These are phyloP conservation scores for Colletotrichum tanaceti DNA, from an alignment of 2,329 filamentous ascomycete species.

Conservation along the genomic window DNA sequence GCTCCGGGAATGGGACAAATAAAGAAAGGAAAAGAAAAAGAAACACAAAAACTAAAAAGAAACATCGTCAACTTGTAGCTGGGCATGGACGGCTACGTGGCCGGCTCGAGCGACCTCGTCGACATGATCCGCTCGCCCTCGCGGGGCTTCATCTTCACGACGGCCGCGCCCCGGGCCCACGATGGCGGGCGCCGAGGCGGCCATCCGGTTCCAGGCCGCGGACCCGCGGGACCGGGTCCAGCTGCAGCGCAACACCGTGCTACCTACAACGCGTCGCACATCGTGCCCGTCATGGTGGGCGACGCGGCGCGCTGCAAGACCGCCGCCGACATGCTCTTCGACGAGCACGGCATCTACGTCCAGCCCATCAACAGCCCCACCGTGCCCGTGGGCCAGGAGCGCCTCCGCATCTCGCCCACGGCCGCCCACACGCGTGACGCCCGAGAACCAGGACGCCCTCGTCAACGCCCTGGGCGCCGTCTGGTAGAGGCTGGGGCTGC, in stretches of 20 bases:
- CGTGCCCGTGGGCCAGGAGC: constrained; percentile 77
- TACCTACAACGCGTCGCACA: constrained; percentile 72
- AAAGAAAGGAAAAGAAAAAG: too few relatives aligned
- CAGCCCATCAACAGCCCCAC: constrained; percentile 84
- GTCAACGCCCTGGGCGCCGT: too few relatives aligned
- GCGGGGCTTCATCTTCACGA: too few relatives aligned
- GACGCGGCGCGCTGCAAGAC: constrained; percentile 77
- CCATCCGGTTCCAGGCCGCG: neutral
- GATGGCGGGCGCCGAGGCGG: too few relatives aligned
- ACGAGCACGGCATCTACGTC: constrained; percentile 78
- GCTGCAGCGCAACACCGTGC: constrained; percentile 4
- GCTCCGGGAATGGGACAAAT: too few relatives aligned
- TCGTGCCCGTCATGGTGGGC: constrained; percentile 80
- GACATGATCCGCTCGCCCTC: constrained; percentile 55
- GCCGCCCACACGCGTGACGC: too few relatives aligned
- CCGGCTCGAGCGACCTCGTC: constrained; percentile 75
- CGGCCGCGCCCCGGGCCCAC: too few relatives aligned
- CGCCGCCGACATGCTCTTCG: constrained; percentile 77
- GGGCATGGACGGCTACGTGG: constrained; percentile 72
- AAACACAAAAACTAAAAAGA: too few relatives aligned
- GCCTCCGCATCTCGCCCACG: too few relatives aligned
- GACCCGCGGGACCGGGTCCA: constrained; percentile 1
- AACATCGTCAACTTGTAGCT: neutral
- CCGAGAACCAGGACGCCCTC: too few relatives aligned
- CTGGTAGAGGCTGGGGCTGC: too few relatives aligned